Conservation (phyloP, 306 rosid genomes). For the Fagus crenata region DNA sequence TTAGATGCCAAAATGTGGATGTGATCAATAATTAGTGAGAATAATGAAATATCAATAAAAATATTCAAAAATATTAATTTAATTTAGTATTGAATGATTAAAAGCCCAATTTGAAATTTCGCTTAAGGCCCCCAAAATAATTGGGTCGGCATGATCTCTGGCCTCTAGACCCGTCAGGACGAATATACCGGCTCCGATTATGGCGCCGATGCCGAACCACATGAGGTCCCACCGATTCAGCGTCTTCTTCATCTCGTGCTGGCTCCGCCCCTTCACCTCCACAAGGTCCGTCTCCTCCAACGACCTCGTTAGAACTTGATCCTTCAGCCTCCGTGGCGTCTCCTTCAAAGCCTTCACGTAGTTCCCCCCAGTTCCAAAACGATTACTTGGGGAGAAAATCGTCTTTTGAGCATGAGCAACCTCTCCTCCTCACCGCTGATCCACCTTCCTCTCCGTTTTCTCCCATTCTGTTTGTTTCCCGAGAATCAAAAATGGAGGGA, state of each 20-base stretch:
- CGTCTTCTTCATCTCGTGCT: conserved; percentile 73
- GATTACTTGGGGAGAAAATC: conserved; percentile 86
- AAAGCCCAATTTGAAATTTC: too few species aligned
- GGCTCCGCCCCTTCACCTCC: conserved; percentile 62
- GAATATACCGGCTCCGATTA: conserved; percentile 79
- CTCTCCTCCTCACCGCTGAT: conserved; percentile 34
- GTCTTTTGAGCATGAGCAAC: conserved; percentile 40
- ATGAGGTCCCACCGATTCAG: conserved; percentile 91
- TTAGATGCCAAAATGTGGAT: too few species aligned
- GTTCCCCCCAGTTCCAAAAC: conserved; percentile 56
- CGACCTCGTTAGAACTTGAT: conserved; percentile 57
- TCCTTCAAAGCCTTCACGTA: conserved; percentile 47
- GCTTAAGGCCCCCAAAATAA: conserved; percentile 39
- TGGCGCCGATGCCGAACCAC: conserved; percentile 86
- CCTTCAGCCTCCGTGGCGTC: conserved; percentile 53
- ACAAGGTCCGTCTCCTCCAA: conserved; percentile 56
- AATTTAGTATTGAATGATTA: too few species aligned
- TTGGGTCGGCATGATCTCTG: conserved; percentile 41
- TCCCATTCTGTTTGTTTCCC: conserved; percentile 30
- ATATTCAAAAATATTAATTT: too few species aligned
- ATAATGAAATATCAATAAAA: too few species aligned
- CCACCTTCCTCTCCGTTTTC: conserved; percentile 18
- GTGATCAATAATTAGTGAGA: too few species aligned
- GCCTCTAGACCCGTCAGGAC: conserved; percentile 85
- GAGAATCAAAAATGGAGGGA: too few species aligned